Percentiles rank a stretch among this genome's conserved stretches.
Conservation (phyloP, 495 filamentous ascomycete genomes). For the Xylaria sp. region DNA sequence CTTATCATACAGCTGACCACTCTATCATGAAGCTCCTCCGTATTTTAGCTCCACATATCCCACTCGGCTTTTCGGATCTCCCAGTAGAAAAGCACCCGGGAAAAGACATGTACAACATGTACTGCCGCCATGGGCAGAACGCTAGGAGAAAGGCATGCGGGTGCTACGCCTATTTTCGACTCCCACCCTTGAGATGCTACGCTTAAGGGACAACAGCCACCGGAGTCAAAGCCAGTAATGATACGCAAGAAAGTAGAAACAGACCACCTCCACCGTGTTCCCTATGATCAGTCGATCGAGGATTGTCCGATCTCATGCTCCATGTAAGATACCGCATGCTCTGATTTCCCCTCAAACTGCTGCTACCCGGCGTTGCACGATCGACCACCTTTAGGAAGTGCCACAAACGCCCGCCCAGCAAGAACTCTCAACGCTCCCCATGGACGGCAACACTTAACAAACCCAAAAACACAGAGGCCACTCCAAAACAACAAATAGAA, state of each 20-base stretch:
- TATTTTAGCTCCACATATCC: background rate
- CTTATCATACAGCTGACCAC: slow-evolving; percentile 7
- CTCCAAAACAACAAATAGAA: slow-evolving; percentile 5
- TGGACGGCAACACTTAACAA: slow-evolving; percentile 24
- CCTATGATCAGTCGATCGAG: background rate
- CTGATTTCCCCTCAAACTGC: slow-evolving; percentile 35
- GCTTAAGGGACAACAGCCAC: slow-evolving; percentile 12
- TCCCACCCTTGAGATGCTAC: background rate
- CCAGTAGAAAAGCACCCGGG: background rate
- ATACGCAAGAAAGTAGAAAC: slow-evolving; percentile 7
- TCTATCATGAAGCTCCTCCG: slow-evolving; percentile 15
- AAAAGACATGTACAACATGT: slow-evolving; percentile 2
- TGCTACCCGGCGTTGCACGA: slow-evolving; percentile 39
- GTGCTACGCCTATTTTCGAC: background rate
- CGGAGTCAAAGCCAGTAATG: slow-evolving; percentile 2
- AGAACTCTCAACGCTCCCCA: slow-evolving; percentile 25
- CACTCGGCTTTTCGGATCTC: slow-evolving; percentile 3
- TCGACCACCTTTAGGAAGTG: slow-evolving; percentile 31
- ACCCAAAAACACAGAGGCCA: slow-evolving; percentile 20
- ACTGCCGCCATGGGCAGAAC: slow-evolving; percentile 7
- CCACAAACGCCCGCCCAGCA: slow-evolving; percentile 31
- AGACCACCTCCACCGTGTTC: slow-evolving; percentile 1
- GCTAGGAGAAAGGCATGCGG: background rate
- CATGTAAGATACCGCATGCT: slow-evolving; percentile 35
- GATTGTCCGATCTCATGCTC: slow-evolving; percentile 24